Evolutionary conservation across 2,329 filamentous ascomycete genomes (phyloP).

Genomic region (Pyricularia sp.): DNA sequence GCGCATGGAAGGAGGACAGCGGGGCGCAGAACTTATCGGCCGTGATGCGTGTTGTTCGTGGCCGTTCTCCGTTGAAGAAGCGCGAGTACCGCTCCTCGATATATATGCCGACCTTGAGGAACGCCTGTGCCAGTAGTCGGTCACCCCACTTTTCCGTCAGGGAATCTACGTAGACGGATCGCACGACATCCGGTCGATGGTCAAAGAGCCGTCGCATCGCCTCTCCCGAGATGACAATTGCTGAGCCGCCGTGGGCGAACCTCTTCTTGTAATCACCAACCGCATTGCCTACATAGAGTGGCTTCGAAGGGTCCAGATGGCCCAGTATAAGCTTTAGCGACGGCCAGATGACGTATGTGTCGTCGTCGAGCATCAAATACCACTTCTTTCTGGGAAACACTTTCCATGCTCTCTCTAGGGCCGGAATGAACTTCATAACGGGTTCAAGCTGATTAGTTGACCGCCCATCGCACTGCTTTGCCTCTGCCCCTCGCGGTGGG

Average conservation of each 20-base stretch:
- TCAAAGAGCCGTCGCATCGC: slow-evolving; percentile 34
- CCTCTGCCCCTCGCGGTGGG: not conserved
- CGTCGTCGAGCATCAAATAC: slow-evolving; percentile 46
- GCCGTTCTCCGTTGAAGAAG: slow-evolving; percentile 43
- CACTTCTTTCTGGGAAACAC: slow-evolving; percentile 41
- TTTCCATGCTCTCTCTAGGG: slow-evolving; percentile 37
- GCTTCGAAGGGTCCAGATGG: slow-evolving; percentile 31
- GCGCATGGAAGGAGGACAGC: slow-evolving; percentile 39
- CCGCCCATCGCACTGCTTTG: not conserved
- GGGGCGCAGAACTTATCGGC: slow-evolving; percentile 39
- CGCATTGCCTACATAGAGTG: slow-evolving; percentile 42
- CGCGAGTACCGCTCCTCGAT: slow-evolving; percentile 40
- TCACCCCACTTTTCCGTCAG: slow-evolving; percentile 41
- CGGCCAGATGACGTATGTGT: slow-evolving; percentile 39
- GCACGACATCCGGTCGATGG: slow-evolving; percentile 26
- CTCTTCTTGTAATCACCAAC: slow-evolving; percentile 41
- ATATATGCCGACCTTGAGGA: slow-evolving; percentile 40
- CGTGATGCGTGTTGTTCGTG: slow-evolving; percentile 33
- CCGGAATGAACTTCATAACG: slow-evolving; percentile 34
- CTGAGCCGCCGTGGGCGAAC: slow-evolving; percentile 45
- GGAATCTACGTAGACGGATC: slow-evolving; percentile 31
- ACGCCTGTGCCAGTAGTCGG: slow-evolving; percentile 36
- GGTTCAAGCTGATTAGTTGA: not conserved
- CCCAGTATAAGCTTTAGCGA: slow-evolving; percentile 34
- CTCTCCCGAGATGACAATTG: slow-evolving; percentile 36